A percentile compares a stretch with the other conserved stretches of the same genome.
Evolutionary conservation across 177 flowering plant genomes (phyloP).

Genomic region (Vitis hybrid): DNA sequence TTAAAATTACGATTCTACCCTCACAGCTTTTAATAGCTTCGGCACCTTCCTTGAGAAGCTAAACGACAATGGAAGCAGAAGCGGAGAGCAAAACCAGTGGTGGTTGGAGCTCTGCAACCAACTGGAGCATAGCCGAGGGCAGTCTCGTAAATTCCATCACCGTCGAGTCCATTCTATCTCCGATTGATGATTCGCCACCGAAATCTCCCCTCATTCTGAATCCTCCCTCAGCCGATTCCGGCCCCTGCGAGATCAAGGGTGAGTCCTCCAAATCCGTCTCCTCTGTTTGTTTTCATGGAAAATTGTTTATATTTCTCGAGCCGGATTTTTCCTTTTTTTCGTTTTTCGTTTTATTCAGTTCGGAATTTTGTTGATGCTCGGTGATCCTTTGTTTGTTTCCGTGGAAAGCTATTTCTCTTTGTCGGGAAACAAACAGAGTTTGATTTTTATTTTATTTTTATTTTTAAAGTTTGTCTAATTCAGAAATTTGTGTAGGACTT

Average conservation of each 20-base stretch:
- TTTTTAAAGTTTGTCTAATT: too few relatives aligned
- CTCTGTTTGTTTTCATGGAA: background rate
- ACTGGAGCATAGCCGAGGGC: slow-evolving; percentile 55
- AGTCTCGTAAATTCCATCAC: slow-evolving; percentile 40
- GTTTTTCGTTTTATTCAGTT: background rate
- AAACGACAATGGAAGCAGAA: slow-evolving; percentile 15
- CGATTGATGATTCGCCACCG: slow-evolving; percentile 22
- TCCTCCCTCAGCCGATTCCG: slow-evolving; percentile 25
- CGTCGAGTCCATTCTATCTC: slow-evolving; percentile 46
- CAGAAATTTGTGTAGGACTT: too few relatives aligned
- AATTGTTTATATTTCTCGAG: too few relatives aligned
- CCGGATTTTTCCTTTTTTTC: background rate
- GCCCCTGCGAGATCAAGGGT: slow-evolving; percentile 58
- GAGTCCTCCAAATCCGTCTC: slow-evolving; percentile 4
- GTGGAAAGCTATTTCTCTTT: too few relatives aligned
- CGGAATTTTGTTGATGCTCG: background rate
- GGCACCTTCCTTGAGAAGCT: background rate
- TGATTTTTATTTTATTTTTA: too few relatives aligned
- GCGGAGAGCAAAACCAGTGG: background rate
- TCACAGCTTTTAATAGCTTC: background rate
- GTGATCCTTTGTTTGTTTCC: too few relatives aligned
- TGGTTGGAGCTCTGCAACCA: slow-evolving; percentile 29
- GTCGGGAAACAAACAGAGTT: too few relatives aligned
- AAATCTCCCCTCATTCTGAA: slow-evolving; percentile 30
- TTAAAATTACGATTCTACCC: too few relatives aligned